Conservation (phyloP, 2,329 filamentous ascomycete species). For the Trichoderma guizhouense region DNA sequence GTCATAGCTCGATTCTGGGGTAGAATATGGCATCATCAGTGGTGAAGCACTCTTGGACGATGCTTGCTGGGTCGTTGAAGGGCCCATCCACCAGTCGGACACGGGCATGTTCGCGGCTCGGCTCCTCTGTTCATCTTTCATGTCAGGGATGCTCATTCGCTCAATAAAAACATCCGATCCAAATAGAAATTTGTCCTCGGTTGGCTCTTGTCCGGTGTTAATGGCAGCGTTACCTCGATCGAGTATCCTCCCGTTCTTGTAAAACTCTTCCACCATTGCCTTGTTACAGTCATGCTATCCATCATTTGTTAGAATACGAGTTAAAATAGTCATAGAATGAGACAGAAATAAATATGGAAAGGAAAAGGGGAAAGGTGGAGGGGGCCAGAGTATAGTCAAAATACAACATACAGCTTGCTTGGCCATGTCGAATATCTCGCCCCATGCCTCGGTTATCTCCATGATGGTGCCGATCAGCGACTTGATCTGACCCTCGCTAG, state of each 20-base stretch:
- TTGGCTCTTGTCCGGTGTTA: constrained; percentile 16
- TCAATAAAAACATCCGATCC: constrained; percentile 3
- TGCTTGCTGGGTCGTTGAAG: constrained; percentile 10
- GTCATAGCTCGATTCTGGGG: constrained; percentile 20
- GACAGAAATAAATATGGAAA: not conserved
- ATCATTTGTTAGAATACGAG: not conserved
- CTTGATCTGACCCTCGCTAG: constrained; percentile 33
- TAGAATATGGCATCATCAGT: constrained; percentile 11
- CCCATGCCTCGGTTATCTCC: constrained; percentile 34
- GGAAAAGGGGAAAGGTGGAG: not conserved
- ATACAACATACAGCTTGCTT: constrained; percentile 28
- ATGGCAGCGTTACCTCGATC: constrained; percentile 23
- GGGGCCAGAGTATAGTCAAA: no score
- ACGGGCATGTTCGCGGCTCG: constrained; percentile 23
- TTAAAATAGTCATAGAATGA: not conserved
- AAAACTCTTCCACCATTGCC: constrained; percentile 31
- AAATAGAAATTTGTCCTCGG: constrained; percentile 16
- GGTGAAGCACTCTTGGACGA: constrained; percentile 2
- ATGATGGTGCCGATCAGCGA: constrained; percentile 34
- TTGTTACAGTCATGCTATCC: constrained; percentile 30
- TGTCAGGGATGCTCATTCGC: constrained; percentile 3
- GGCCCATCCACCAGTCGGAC: constrained; percentile 23
- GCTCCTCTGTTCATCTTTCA: constrained; percentile 23
- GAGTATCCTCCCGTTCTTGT: constrained; percentile 29
- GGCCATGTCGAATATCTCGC: constrained; percentile 28